These are phyloP conservation scores for Endogone sp. DNA, from an alignment of 192 early-diverging fungal species.

Conservation along the genomic window DNA sequence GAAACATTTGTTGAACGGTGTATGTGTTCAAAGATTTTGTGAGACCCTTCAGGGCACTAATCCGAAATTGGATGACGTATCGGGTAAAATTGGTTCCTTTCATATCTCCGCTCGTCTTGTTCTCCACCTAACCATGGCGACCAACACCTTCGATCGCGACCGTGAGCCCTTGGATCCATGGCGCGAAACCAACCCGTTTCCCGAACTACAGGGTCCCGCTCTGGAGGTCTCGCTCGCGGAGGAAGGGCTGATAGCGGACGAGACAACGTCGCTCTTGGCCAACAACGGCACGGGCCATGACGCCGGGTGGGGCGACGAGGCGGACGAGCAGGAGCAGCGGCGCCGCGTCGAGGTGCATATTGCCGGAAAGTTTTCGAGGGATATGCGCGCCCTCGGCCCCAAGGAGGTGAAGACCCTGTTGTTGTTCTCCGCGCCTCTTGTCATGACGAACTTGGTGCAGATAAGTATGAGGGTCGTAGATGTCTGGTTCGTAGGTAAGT, in stretches of 20 bases:
- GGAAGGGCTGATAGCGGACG: background rate
- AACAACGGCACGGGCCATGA: background rate
- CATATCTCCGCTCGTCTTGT: no score
- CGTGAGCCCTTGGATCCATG: background rate
- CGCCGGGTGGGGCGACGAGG: background rate
- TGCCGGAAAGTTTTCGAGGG: background rate
- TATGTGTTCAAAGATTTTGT: no score
- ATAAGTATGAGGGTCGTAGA: slow-evolving; percentile 7
- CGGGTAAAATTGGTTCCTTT: no score
- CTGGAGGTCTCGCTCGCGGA: background rate
- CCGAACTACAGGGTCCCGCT: background rate
- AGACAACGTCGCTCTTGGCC: background rate
- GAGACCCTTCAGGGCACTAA: no score
- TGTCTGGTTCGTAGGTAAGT: slow-evolving; percentile 16
- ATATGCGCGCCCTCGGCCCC: background rate
- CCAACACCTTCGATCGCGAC: no score
- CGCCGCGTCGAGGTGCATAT: background rate
- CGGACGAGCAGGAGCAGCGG: background rate
- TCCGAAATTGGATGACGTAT: background rate
- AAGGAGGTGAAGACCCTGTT: slow-evolving; percentile 6
- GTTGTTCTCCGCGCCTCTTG: slow-evolving; percentile 5
- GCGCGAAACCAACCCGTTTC: background rate
- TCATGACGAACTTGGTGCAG: slow-evolving; percentile 16
- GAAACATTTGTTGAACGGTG: no score
- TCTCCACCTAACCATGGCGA: background rate